A percentile compares a stretch with the other conserved stretches of the same genome.
These are phyloP conservation scores for Bothia castanella DNA, from an alignment of 1,284 basidiomycete genomes.

Conservation along the genomic window DNA sequence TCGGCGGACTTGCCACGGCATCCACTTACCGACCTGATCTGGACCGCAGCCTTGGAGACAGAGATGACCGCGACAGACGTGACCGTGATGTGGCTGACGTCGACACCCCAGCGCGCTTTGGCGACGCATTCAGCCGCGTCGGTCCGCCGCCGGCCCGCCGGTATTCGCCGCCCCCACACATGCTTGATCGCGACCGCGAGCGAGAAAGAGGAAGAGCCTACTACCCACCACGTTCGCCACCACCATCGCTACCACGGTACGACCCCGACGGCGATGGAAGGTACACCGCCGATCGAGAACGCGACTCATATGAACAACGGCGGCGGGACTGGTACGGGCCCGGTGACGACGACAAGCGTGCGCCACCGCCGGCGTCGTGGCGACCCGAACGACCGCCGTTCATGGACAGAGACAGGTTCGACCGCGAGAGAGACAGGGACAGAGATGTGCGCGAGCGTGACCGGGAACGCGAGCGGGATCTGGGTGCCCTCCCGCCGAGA, in stretches of 20 bases:
- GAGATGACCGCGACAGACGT: conserved; percentile 32
- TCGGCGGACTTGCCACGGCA: conserved; percentile 8
- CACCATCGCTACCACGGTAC: conserved; percentile 25
- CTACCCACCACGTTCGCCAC: conserved; percentile 27
- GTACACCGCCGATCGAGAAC: conserved; percentile 25
- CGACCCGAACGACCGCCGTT: conserved; percentile 26
- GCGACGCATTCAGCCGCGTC: conserved; percentile 25
- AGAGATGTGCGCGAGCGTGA: conserved; percentile 35
- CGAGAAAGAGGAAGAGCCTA: conserved; percentile 23
- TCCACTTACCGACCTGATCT: conserved; percentile 34
- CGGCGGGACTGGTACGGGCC: conserved; percentile 34
- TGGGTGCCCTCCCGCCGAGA: conserved; percentile 16
- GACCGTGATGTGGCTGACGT: conserved; percentile 36
- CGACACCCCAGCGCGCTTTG: conserved; percentile 28
- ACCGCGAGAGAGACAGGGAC: conserved; percentile 32
- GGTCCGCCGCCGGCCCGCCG: conserved; percentile 24
- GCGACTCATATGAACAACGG: conserved; percentile 31
- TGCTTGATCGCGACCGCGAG: conserved; percentile 23
- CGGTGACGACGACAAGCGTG: conserved; percentile 37
- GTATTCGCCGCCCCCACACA: conserved; percentile 24
- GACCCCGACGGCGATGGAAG: conserved; percentile 27
- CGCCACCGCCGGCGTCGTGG: conserved; percentile 20
- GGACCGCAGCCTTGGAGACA: conserved; percentile 31
- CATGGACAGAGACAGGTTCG: conserved; percentile 32
- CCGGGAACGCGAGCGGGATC: conserved; percentile 26